phyloP scores from a whole-genome alignment of 208 protist species.

The Wallacemonas sp. region DNA sequence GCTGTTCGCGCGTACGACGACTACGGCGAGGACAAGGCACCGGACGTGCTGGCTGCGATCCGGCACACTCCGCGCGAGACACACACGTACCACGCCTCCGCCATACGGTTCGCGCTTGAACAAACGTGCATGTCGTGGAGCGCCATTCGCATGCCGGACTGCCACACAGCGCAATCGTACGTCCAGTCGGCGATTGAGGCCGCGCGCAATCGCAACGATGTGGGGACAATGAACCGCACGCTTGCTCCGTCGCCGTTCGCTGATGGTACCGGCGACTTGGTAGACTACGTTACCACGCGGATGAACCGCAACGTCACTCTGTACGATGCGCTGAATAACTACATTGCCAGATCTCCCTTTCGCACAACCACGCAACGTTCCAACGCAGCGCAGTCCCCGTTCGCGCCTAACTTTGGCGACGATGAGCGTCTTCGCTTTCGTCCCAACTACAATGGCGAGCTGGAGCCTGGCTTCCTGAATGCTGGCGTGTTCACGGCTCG shows the following conservation, averaged over 20 bases:
- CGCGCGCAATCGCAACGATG: constrained; percentile 7
- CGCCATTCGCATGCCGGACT: neutral
- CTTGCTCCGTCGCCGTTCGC: neutral
- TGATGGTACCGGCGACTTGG: neutral
- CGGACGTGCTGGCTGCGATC: neutral
- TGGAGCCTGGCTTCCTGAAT: constrained; percentile 23
- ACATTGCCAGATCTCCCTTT: neutral
- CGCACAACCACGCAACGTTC: neutral
- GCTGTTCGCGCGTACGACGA: constrained; percentile 8
- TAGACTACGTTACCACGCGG: neutral
- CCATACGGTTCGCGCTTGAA: neutral
- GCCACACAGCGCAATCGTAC: neutral
- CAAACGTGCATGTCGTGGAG: neutral
- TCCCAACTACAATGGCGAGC: neutral
- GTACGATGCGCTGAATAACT: constrained; percentile 10
- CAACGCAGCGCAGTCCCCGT: neutral
- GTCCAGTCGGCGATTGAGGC: neutral
- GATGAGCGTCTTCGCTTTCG: neutral
- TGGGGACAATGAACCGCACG: neutral
- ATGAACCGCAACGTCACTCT: neutral
- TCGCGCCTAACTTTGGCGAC: neutral
- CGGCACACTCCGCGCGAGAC: neutral
- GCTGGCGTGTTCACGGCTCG: constrained; percentile 26
- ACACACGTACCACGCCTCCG: constrained; percentile 6
- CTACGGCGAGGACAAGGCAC: neutral